phyloP scores from a whole-genome alignment of 495 filamentous ascomycete species.

The Rusavskia elegans region DNA sequence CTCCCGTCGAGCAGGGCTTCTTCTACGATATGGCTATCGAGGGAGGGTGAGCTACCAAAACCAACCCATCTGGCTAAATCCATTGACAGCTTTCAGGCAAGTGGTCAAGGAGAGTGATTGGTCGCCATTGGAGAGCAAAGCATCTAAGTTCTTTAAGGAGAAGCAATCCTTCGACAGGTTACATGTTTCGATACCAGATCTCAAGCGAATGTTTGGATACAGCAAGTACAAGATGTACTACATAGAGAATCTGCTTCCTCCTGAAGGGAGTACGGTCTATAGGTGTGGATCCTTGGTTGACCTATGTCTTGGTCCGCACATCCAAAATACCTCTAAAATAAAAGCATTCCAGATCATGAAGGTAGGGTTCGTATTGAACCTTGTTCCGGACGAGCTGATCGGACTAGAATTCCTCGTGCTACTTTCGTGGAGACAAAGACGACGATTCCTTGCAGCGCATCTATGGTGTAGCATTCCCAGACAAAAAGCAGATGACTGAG shows the following conservation, averaged over 20 bases:
- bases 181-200: conserved; percentile 70
- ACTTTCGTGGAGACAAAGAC: conserved; percentile 83
- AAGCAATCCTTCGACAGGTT: conserved; percentile 91
- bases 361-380: conserved; percentile 18
- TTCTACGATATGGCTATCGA: conserved; percentile 95
- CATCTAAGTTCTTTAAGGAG: conserved; percentile 73
- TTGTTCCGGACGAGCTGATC: neutral
- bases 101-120: conserved; percentile 63
- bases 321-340: conserved; percentile 81
- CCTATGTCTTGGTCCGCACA: conserved; percentile 68
- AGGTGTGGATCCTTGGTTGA: conserved; percentile 69
- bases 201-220: conserved; percentile 90
- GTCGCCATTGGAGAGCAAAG: conserved; percentile 61
- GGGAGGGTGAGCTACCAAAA: conserved; percentile 30
- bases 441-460: conserved; percentile 94
- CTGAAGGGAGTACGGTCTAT: conserved; percentile 87
- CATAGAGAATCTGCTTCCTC: conserved; percentile 79
- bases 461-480: conserved; percentile 90
- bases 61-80: neutral
- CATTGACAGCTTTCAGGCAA: conserved; percentile 17
- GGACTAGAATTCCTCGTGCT: conserved; percentile 74
- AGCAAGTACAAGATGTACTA: conserved; percentile 95
- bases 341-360: conserved; percentile 89
- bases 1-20: conserved; percentile 84
- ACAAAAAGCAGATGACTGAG: conserved; percentile 83